Evolutionary conservation across 768 basidiomycete species (phyloP).

Genomic region (Collybia sordida): DNA sequence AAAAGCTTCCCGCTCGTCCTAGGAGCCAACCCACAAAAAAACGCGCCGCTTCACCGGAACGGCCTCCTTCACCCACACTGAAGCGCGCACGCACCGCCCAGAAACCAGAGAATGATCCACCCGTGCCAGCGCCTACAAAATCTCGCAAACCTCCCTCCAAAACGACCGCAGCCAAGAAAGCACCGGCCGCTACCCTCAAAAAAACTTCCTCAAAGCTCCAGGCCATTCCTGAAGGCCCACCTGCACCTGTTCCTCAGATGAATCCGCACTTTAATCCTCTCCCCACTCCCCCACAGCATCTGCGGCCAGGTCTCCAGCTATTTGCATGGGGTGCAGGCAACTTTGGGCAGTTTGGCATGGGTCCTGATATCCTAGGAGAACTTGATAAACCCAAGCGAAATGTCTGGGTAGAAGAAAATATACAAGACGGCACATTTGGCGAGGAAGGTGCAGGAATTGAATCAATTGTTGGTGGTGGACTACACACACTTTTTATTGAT

Average conservation of each 20-base stretch:
- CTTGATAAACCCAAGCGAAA: conserved; percentile 76
- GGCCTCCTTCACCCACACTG: conserved; percentile 39
- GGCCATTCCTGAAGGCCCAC: conserved; percentile 26
- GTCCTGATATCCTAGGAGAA: conserved; percentile 70
- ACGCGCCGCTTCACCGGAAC: conserved; percentile 51
- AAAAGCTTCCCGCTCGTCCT: conserved; percentile 28
- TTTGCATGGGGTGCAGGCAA: conserved; percentile 93
- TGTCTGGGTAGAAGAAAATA: conserved; percentile 73
- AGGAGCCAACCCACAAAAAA: conserved; percentile 38
- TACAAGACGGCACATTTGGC: conserved; percentile 70
- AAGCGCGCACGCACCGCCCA: conserved; percentile 48
- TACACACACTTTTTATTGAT: conserved; percentile 88
- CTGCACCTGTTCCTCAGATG: conserved; percentile 35
- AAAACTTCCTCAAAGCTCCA: conserved; percentile 15
- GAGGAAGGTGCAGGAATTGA: conserved; percentile 78
- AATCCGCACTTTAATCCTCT: conserved; percentile 68
- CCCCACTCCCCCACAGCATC: conserved; percentile 53
- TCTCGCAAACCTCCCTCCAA: conserved; percentile 23
- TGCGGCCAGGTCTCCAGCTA: conserved; percentile 67
- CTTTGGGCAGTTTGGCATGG: conserved; percentile 95
- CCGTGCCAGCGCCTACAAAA: conserved; percentile 25
- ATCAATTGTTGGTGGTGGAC: conserved; percentile 76
- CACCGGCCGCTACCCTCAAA: conserved; percentile 5
- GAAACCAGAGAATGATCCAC: conserved; percentile 44
- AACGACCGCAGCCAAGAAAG: conserved; percentile 20